Conservation (phyloP, 2,329 filamentous ascomycete species). For the Trichocomaceae sp. region DNA sequence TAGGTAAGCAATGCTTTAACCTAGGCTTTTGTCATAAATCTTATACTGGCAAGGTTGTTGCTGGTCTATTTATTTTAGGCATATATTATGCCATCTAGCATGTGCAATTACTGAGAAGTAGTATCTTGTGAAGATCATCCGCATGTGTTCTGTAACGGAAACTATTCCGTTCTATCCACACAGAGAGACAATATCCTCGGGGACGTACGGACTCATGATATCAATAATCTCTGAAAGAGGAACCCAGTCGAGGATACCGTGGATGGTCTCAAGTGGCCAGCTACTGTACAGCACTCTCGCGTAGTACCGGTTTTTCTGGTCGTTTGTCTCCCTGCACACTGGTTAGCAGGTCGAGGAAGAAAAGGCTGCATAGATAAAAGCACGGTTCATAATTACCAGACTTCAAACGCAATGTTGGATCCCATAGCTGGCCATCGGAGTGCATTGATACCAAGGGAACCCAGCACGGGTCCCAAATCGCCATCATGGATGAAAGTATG, state of each 20-base stretch:
- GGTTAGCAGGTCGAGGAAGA: not conserved
- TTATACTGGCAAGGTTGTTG: too few species aligned
- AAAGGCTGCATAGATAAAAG: too few species aligned
- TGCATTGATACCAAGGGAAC: slow-evolving; percentile 29
- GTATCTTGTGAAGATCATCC: too few species aligned
- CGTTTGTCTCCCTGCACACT: slow-evolving; percentile 19
- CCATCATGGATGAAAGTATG: slow-evolving; percentile 36
- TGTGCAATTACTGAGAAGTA: not conserved
- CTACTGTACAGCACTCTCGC: slow-evolving; percentile 28
- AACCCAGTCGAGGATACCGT: slow-evolving; percentile 21
- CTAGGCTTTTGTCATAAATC: too few species aligned
- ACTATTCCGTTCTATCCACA: slow-evolving; percentile 13
- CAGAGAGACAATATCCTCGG: slow-evolving; percentile 18
- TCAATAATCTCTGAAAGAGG: slow-evolving; percentile 14
- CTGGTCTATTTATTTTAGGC: too few species aligned
- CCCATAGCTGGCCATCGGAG: slow-evolving; percentile 38
- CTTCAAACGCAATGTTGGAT: slow-evolving; percentile 34
- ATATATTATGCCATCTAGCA: too few species aligned
- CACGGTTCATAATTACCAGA: slow-evolving; percentile 24
- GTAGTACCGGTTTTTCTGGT: slow-evolving; percentile 6
- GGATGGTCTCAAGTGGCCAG: slow-evolving; percentile 18
- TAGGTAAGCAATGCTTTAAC: too few species aligned
- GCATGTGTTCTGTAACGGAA: too few species aligned
- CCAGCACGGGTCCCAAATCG: slow-evolving; percentile 32
- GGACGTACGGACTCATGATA: slow-evolving; percentile 17